Base-by-base conservation (phyloP, 2,329 filamentous ascomycete genomes). In the Aspergillus aculeatus region DNA sequence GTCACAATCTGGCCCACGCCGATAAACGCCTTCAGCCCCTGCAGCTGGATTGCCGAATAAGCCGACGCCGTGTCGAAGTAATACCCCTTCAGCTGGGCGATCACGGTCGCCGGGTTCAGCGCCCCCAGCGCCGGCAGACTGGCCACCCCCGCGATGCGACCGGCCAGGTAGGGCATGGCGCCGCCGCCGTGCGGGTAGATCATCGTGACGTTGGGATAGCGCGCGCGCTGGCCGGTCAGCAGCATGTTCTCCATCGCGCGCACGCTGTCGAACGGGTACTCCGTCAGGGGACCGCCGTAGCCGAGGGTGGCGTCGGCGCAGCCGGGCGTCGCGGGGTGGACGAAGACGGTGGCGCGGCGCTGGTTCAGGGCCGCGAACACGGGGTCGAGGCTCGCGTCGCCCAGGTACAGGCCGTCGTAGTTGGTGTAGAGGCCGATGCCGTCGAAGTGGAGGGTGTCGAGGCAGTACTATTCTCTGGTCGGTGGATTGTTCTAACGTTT, bases 221-320 rank as follows among this genome's bases (percentile, higher is more conserved):
- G 50, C 1, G 57, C 53, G 11, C 67, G 64, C 12, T 66, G 58
- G 5, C 64, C 63, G 0, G 59, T 63, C n/a, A 68, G 57, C 10
- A 71, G 62, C 47, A 69, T 44, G 44, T 68, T 68, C 41, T 57
- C 60, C 21, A 69, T 66, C 4, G 64, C 67, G n/a, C 66, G 65
- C 10, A 65, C 65, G 9, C 63, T 70, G 14, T 70, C 69, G 48
- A 70, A 70, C 2, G 67, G 62, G 56, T 70, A 71, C 53, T 70
- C 69, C 11, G 66, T 68, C 58, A 71, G 56, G 2, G 62, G 69
- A 29, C 60, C 44, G 6, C 55, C 57, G n/a, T 59, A 57, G 21
- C 52, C 58, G 16, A 62, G 1, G 12, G 58, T 56, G 10, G 59
- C 57, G 2, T 19, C 44, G 10, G 41, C 14, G 44, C 54, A 56